Conservation (phyloP, 2,329 filamentous ascomycete genomes). For the Clonostachys sp. region DNA sequence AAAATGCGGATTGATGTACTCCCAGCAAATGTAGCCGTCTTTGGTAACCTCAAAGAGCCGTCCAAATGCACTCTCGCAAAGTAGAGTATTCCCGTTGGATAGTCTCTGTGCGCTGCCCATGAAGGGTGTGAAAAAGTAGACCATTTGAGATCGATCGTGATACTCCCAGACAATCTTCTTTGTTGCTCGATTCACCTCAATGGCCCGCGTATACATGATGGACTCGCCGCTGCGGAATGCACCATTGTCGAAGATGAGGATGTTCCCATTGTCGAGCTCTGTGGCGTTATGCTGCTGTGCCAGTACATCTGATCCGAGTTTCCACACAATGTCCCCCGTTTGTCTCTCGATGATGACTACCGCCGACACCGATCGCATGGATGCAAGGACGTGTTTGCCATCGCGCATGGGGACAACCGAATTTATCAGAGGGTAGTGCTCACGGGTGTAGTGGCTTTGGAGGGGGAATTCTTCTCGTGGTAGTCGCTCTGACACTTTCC, state of each 20-base stretch:
- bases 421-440: slow-evolving; percentile 23
- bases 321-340: slow-evolving; percentile 19
- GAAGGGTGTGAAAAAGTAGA: slow-evolving; percentile 21
- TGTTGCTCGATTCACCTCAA: slow-evolving; percentile 13
- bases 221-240: slow-evolving; percentile 19
- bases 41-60: slow-evolving; percentile 16
- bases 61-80: slow-evolving; percentile 19
- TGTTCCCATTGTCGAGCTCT: slow-evolving; percentile 19
- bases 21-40: slow-evolving; percentile 18
- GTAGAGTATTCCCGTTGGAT: slow-evolving; percentile 15
- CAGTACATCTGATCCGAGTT: slow-evolving; percentile 10
- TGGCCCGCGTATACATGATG: slow-evolving; percentile 16
- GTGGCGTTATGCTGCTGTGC: slow-evolving; percentile 22
- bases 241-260: slow-evolving; percentile 21
- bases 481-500: slow-evolving; percentile 17
- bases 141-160: slow-evolving; percentile 17
- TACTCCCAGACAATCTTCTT: slow-evolving; percentile 20
- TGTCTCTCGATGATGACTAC: slow-evolving; percentile 17
- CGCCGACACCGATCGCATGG: slow-evolving; percentile 17
- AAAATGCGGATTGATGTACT: slow-evolving; percentile 20
- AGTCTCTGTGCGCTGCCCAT: slow-evolving; percentile 21
- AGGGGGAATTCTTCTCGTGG: slow-evolving; percentile 16
- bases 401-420: slow-evolving; percentile 17
- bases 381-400: slow-evolving; percentile 18
- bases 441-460: slow-evolving; percentile 19